These are phyloP conservation scores for Metschnikowia borealis DNA, from an alignment of 805 yeast genomes.

Conservation along the genomic window DNA sequence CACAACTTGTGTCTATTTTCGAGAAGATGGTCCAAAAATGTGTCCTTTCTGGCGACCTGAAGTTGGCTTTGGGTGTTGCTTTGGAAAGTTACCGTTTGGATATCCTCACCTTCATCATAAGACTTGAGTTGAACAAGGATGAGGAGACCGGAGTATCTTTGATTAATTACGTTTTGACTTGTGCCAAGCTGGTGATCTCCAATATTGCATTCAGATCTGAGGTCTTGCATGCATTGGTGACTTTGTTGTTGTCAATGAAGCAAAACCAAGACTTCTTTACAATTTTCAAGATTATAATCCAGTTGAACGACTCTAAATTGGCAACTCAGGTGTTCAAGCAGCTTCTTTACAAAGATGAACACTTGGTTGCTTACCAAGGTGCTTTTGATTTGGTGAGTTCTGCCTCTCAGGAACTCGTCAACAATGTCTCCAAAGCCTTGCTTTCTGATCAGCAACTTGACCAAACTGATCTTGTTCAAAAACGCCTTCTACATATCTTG, in stretches of 20 bases:
- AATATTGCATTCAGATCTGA: slow-evolving; percentile 15
- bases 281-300: slow-evolving; percentile 81
- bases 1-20: slow-evolving; percentile 63
- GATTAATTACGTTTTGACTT: slow-evolving; percentile 70
- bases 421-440: slow-evolving; percentile 45
- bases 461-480: slow-evolving; percentile 20
- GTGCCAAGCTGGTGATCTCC: slow-evolving; percentile 54
- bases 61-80: slow-evolving; percentile 85
- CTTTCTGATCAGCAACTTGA: slow-evolving; percentile 26
- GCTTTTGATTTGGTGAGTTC: slow-evolving; percentile 92
- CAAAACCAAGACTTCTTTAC: slow-evolving; percentile 74
- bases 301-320: slow-evolving; percentile 69
- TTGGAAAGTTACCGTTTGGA: slow-evolving; percentile 86
- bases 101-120: slow-evolving; percentile 59
- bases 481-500: slow-evolving; percentile 62
- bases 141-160: slow-evolving; percentile 54
- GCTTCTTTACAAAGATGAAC: slow-evolving; percentile 48
- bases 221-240: slow-evolving; percentile 50
- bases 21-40: slow-evolving; percentile 86
- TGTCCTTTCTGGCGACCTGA: slow-evolving; percentile 62
- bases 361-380: slow-evolving; percentile 77
- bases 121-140: slow-evolving; percentile 32
- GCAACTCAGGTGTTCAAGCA: slow-evolving; percentile 68
- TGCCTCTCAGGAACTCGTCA: slow-evolving; percentile 85
- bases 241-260: slow-evolving; percentile 50